Percentiles rank a stretch among this genome's conserved stretches.
Conservation (phyloP, 495 filamentous ascomycete species). For the Neurospora sp. region DNA sequence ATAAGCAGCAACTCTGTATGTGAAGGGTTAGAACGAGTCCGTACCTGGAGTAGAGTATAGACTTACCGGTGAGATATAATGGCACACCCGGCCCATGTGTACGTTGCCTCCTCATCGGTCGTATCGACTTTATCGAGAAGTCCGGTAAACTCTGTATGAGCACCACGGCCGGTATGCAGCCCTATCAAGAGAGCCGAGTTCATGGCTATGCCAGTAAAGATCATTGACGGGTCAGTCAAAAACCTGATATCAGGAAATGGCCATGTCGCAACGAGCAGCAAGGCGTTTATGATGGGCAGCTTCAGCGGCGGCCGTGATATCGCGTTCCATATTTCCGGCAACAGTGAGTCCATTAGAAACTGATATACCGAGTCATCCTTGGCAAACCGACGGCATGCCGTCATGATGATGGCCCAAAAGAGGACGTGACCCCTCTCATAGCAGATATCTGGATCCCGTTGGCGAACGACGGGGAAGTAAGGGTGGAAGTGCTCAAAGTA, state of each 20-base stretch:
- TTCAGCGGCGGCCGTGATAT: slow-evolving; percentile 25
- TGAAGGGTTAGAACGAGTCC: background rate
- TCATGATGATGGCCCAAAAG: slow-evolving; percentile 37
- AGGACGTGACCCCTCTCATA: slow-evolving; percentile 29
- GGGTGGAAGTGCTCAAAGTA: slow-evolving; percentile 36
- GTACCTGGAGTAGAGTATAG: background rate
- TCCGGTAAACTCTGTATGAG: slow-evolving; percentile 30
- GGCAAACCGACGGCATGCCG: slow-evolving; percentile 32
- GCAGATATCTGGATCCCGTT: slow-evolving; percentile 28
- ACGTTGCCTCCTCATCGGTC: slow-evolving; percentile 33
- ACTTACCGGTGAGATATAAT: slow-evolving; percentile 31
- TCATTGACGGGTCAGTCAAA: slow-evolving; percentile 29
- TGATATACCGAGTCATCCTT: slow-evolving; percentile 29
- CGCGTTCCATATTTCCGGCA: slow-evolving; percentile 26
- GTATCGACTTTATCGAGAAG: slow-evolving; percentile 21
- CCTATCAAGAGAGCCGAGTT: slow-evolving; percentile 31
- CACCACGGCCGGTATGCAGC: slow-evolving; percentile 32
- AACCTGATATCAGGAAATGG: slow-evolving; percentile 33
- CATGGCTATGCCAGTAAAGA: slow-evolving; percentile 30
- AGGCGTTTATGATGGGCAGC: slow-evolving; percentile 30
- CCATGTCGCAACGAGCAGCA: slow-evolving; percentile 34
- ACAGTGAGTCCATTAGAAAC: slow-evolving; percentile 29
- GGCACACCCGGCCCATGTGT: slow-evolving; percentile 36
- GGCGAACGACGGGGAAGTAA: slow-evolving; percentile 32
- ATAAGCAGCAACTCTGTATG: slow-evolving; percentile 21